Evolutionary conservation across 2,329 filamentous ascomycete genomes (phyloP), one percentile per base, ranked within the genome.

Genomic region (Verticillium tricorpus): DNA sequence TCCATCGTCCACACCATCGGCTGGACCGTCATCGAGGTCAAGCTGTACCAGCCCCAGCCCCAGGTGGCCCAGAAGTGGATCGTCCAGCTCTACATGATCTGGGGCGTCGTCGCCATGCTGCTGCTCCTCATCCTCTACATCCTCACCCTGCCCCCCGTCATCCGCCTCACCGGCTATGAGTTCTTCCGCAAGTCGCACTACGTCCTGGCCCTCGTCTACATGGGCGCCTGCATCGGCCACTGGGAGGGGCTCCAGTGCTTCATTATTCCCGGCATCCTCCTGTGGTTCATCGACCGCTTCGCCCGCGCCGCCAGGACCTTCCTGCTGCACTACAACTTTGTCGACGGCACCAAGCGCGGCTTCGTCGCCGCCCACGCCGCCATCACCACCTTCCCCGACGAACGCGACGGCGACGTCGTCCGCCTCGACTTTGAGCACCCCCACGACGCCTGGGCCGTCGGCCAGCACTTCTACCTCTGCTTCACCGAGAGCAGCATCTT

Each of bases 181-280:
- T 87, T 89, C 74, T 93, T 93, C 79, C 83, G 89, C 64, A 92
- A 91, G 70, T 77, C 84, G 0, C 90, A 93, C 70, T 91, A 91
- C 67, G 78, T 92, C 14, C 77, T 92, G 2, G 90, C 89, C 12
- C 85, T 89, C 76, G 72, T 92, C 5, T 93, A 91, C 72, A 84
- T 93, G 14, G 90, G 88, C 5, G 89, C 89, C 3, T 89, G 89
- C 73, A 92, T 89, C 83, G 89, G 83, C 1, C 90, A 93, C 70
- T 93, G 90, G 90, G 72, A 80, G 58, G 77, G 86, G 58, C 77
- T 93, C 4, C 80, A 83, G 56, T 90, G 87, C 70, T 92, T 89
- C 76, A 80, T 92, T 70, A 80, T 90, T 55, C 85, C 89, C 0
- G 84, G 84, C 0, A 74, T 93, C 5, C 75, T 85, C 1, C 79